These are phyloP conservation scores for Epichloe aotearoae DNA, from an alignment of 2,329 filamentous ascomycete genomes.

Conservation along the genomic window DNA sequence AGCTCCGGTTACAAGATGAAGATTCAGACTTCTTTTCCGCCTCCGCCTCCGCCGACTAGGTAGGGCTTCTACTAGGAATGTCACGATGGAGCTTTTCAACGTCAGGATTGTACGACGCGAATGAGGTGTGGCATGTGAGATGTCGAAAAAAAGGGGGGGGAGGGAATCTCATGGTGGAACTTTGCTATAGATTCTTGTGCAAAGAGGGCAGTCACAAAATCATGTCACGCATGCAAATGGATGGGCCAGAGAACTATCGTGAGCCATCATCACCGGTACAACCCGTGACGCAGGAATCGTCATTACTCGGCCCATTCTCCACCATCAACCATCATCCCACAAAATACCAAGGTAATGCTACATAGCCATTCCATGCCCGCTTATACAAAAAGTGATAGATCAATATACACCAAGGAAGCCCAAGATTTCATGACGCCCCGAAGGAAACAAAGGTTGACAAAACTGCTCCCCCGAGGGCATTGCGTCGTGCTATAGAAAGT, in stretches of 20 bases:
- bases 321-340: not conserved
- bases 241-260: not conserved
- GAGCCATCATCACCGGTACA: not conserved
- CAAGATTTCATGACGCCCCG: not conserved
- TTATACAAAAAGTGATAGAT: conserved; percentile 8
- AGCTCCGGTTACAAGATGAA: no score
- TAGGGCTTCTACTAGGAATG: no score
- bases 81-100: no score
- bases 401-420: conserved; percentile 5
- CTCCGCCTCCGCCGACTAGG: no score
- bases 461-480: not conserved
- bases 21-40: no score
- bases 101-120: no score
- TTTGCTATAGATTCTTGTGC: not conserved
- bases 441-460: not conserved
- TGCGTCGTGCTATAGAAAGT: not conserved
- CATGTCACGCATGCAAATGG: conserved; percentile 4
- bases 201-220: not conserved
- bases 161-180: no score
- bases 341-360: not conserved
- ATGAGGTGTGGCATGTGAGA: no score
- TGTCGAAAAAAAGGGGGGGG: no score
- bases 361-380: conserved; percentile 5
- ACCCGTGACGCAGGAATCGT: not conserved
- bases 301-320: not conserved